These are phyloP conservation scores for Rhodotorula sp. DNA, from an alignment of 1,284 basidiomycete species.

Conservation along the genomic window DNA sequence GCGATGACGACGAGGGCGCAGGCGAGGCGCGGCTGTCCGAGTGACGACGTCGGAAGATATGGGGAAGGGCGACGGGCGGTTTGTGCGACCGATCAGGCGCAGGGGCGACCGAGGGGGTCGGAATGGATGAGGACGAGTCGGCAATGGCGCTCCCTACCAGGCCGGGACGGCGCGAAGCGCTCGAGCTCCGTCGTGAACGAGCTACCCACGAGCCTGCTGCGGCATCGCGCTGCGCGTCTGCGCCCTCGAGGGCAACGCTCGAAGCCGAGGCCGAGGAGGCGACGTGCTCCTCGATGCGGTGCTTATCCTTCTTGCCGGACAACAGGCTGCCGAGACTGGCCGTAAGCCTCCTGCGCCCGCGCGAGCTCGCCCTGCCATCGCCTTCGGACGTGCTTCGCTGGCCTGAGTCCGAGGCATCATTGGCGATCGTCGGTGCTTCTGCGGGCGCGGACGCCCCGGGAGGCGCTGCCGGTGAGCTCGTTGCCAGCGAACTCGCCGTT, in stretches of 20 bases:
- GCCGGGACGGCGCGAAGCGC: background rate
- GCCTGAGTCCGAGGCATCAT: no score
- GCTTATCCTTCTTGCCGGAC: background rate
- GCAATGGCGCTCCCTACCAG: background rate
- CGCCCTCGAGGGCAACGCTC: no score
- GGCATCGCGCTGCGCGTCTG: no score
- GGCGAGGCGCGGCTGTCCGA: background rate
- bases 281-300: background rate
- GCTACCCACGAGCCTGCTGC: no score
- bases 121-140: background rate
- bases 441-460: background rate
- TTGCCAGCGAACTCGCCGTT: background rate
- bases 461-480: background rate
- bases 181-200: background rate
- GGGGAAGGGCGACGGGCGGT: slow-evolving; percentile 26
- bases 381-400: no score
- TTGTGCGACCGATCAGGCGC: background rate
- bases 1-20: background rate
- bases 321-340: slow-evolving; percentile 7
- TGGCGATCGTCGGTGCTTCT: background rate
- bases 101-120: background rate
- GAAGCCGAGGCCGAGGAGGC: background rate
- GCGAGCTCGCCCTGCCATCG: background rate
- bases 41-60: slow-evolving; percentile 20
- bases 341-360: slow-evolving; percentile 7